phyloP scores from a whole-genome alignment of 75 land plant species.

The Adiantum capillusveneris region DNA sequence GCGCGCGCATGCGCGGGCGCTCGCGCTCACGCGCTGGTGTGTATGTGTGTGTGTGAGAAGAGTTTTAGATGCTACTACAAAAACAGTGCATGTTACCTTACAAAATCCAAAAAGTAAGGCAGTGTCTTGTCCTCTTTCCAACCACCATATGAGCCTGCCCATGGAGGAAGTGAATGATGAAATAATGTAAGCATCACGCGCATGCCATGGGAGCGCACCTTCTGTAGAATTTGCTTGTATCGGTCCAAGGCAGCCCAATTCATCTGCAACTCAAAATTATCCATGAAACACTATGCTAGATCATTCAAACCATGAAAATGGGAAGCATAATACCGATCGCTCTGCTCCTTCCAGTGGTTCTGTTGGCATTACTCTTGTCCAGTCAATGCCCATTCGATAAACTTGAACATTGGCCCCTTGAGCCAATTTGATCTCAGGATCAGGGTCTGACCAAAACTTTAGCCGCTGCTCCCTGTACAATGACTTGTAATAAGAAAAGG shows the following conservation, averaged over 20 bases:
- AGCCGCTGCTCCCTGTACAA: slow-evolving; percentile 75
- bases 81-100: no score
- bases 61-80: no score
- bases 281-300: neutral
- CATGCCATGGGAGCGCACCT: slow-evolving; percentile 85
- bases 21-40: no score
- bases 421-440: slow-evolving; percentile 79
- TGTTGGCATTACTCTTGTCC: slow-evolving; percentile 82
- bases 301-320: neutral
- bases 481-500: no score
- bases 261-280: slow-evolving; percentile 35
- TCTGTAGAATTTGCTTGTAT: slow-evolving; percentile 73
- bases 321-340: slow-evolving; percentile 35
- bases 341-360: slow-evolving; percentile 66
- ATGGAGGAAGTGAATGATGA: slow-evolving; percentile 95
- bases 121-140: slow-evolving; percentile 89
- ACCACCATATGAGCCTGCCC: slow-evolving; percentile 98
- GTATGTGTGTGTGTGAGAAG: no score
- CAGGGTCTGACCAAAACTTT: slow-evolving; percentile 97
- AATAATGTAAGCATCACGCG: slow-evolving; percentile 95
- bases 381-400: slow-evolving; percentile 95
- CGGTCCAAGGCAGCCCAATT: slow-evolving; percentile 75
- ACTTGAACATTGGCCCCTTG: slow-evolving; percentile 71
- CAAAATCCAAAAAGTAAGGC: slow-evolving; percentile 82
- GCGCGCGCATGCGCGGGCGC: no score